These are phyloP conservation scores for Xylaria nigripes DNA, from an alignment of 495 filamentous ascomycete species.

Conservation along the genomic window DNA sequence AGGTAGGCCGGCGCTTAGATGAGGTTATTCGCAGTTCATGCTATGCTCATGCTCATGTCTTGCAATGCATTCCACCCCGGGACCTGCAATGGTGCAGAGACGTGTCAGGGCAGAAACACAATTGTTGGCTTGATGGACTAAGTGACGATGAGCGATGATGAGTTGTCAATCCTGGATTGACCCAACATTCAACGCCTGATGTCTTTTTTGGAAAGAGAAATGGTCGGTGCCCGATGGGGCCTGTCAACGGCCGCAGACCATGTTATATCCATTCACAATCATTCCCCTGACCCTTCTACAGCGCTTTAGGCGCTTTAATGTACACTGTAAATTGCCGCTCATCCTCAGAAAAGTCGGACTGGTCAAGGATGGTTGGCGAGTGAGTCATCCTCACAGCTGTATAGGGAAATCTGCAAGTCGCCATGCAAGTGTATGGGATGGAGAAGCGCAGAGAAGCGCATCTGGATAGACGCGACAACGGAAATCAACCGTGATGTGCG, in stretches of 20 bases:
- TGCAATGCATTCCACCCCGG: slow-evolving; percentile 5
- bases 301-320: slow-evolving; percentile 2
- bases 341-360: slow-evolving; percentile 23
- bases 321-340: slow-evolving; percentile 3
- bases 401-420: slow-evolving; percentile 19
- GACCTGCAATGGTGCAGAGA: slow-evolving; percentile 16
- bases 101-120: slow-evolving; percentile 7
- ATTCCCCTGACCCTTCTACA: slow-evolving; percentile 3
- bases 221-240: slow-evolving; percentile 17
- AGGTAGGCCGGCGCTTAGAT: slow-evolving; percentile 17
- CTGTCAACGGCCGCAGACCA: slow-evolving; percentile 17
- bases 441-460: slow-evolving; percentile 19
- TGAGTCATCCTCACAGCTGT: slow-evolving; percentile 24
- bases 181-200: slow-evolving; percentile 16
- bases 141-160: slow-evolving; percentile 8
- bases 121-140: slow-evolving; percentile 1
- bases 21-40: slow-evolving; percentile 29
- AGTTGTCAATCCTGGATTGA: slow-evolving; percentile 13
- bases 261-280: slow-evolving; percentile 22
- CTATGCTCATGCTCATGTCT: slow-evolving; percentile 4
- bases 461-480: slow-evolving; percentile 21
- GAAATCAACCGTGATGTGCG: slow-evolving; percentile 19
- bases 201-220: slow-evolving; percentile 16
- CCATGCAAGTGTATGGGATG: slow-evolving; percentile 19
- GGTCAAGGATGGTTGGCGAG: slow-evolving; percentile 23